Conservation (phyloP, 805 yeast genomes). For the Scheffersomyces coipomensis region DNA sequence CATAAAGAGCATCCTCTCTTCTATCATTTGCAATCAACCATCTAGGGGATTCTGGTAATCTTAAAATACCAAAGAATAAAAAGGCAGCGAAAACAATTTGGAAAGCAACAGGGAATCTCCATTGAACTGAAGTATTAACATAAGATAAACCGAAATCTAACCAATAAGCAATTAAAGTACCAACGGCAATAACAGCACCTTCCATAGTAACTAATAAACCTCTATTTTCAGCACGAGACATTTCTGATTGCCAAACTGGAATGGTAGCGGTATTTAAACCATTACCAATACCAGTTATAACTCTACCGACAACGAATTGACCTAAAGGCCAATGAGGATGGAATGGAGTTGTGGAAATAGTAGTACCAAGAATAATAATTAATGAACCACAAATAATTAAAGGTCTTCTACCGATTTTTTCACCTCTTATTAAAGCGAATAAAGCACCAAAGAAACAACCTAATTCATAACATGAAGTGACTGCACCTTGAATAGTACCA, state of each 20-base stretch:
- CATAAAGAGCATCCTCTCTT: conserved; percentile 31
- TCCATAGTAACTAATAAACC: conserved; percentile 39
- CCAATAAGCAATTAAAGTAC: conserved; percentile 68
- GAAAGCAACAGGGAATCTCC: conserved; percentile 51
- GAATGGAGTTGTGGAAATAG: conserved; percentile 36
- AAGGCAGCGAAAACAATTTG: conserved; percentile 60
- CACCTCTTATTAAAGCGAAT: conserved; percentile 39
- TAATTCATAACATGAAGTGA: conserved; percentile 64
- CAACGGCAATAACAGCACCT: conserved; percentile 62
- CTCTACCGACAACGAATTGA: conserved; percentile 64
- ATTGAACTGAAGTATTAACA: conserved; percentile 43
- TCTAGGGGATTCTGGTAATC: conserved; percentile 72
- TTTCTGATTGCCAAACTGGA: conserved; percentile 48
- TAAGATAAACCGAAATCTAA: conserved; percentile 67
- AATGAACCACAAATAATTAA: conserved; percentile 35
- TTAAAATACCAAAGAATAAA: conserved; percentile 36
- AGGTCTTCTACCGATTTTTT: conserved; percentile 41
- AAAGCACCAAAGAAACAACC: conserved; percentile 55
- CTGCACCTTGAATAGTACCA: conserved; percentile 62
- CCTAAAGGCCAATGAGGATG: conserved; percentile 53
- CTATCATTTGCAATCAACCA: conserved; percentile 56
- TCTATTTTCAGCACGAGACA: conserved; percentile 43
- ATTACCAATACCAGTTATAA: conserved; percentile 46
- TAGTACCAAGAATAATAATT: conserved; percentile 40
- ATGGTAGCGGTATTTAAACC: conserved; percentile 43